phyloP scores from a whole-genome alignment of 2,329 filamentous ascomycete genomes.

The Blastomyces percursus region DNA sequence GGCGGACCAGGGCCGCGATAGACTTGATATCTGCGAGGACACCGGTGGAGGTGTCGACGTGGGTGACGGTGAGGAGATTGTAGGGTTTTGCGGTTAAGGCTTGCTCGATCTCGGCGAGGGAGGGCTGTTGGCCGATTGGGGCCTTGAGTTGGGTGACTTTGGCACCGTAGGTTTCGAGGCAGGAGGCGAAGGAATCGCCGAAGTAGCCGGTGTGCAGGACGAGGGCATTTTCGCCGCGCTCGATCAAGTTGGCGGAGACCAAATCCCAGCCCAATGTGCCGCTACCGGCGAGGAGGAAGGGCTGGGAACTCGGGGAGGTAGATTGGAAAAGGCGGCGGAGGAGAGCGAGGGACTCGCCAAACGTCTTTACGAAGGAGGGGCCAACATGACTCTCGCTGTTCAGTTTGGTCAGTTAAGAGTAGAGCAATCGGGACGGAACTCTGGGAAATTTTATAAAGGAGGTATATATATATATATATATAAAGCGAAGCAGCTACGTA shows the following conservation, averaged over 20 bases:
- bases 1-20: slow-evolving; percentile 69
- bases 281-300: slow-evolving; percentile 86
- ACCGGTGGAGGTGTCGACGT: slow-evolving; percentile 95
- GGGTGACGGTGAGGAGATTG: slow-evolving; percentile 88
- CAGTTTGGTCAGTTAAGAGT: background rate
- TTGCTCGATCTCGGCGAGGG: slow-evolving; percentile 76
- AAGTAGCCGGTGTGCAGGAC: slow-evolving; percentile 97
- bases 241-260: slow-evolving; percentile 83
- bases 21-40: slow-evolving; percentile 84
- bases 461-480: too few species aligned
- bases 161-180: slow-evolving; percentile 80
- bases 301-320: slow-evolving; percentile 68
- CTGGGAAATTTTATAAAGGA: too few species aligned
- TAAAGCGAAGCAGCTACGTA: slow-evolving; percentile 13
- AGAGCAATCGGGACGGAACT: background rate
- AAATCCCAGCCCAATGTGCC: slow-evolving; percentile 96
- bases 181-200: slow-evolving; percentile 86
- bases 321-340: slow-evolving; percentile 93
- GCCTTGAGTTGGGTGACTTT: slow-evolving; percentile 84
- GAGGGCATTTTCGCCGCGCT: slow-evolving; percentile 79
- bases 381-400: slow-evolving; percentile 86
- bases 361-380: slow-evolving; percentile 74
- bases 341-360: slow-evolving; percentile 79
- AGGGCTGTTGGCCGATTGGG: slow-evolving; percentile 75
- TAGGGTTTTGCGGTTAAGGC: slow-evolving; percentile 83